These are phyloP conservation scores for Talaromyces atroroseus DNA, from an alignment of 2,329 filamentous ascomycete genomes.

Conservation along the genomic window DNA sequence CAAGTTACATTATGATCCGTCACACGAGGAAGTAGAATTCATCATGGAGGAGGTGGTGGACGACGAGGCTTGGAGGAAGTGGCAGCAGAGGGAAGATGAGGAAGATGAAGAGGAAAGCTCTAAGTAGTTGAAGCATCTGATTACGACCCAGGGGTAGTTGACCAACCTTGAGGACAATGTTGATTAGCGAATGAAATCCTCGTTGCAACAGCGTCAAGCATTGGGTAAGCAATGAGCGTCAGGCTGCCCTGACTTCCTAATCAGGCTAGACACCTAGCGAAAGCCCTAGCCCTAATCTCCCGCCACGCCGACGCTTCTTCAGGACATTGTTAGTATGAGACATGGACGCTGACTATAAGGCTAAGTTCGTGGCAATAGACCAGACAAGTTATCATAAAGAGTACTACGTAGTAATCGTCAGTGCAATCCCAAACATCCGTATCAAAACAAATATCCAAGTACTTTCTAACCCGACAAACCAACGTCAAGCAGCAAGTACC, in stretches of 20 bases:
- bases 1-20: constrained; percentile 46
- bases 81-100: constrained; percentile 5
- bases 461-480: too few species aligned
- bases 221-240: background rate
- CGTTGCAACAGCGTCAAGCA: background rate
- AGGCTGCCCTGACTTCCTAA: background rate
- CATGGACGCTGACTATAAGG: background rate
- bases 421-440: too few species aligned
- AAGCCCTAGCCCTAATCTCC: constrained; percentile 3
- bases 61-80: constrained; percentile 14
- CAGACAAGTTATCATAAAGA: too few species aligned
- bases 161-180: background rate
- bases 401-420: too few species aligned
- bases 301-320: background rate
- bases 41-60: constrained; percentile 22
- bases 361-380: background rate
- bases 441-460: too few species aligned
- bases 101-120: background rate
- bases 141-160: too few species aligned
- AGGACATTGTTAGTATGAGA: too few species aligned
- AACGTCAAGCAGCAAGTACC: too few species aligned
- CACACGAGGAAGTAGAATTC: constrained; percentile 34
- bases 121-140: background rate
- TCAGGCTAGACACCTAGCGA: background rate
- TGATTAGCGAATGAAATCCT: background rate